A percentile compares a stretch with the other conserved stretches of the same genome.
phyloP scores from a whole-genome alignment of 805 yeast species.

The Cyberlindnera meyerae region DNA sequence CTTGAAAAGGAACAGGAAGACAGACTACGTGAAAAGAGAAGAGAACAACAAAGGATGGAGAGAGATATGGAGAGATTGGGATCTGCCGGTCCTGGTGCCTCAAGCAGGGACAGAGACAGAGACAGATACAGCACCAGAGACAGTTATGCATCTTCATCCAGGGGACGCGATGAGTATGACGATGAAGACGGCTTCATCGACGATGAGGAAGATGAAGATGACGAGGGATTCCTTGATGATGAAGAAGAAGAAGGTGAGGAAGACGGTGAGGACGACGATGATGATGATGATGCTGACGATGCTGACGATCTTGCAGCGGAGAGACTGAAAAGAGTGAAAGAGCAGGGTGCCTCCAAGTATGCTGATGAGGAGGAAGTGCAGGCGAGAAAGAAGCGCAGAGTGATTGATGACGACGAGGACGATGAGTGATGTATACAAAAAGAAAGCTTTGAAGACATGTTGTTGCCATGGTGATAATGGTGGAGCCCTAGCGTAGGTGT shows the following conservation, averaged over 20 bases:
- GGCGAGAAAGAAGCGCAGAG: conserved; percentile 40
- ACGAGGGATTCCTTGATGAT: conserved; percentile 42
- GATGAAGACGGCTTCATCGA: conserved; percentile 31
- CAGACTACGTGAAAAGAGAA: conserved; percentile 61
- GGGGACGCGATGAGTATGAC: conserved; percentile 35
- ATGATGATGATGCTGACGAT: conserved; percentile 39
- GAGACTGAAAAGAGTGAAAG: conserved; percentile 26
- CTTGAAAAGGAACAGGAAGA: conserved; percentile 65
- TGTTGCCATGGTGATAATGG: too few species aligned
- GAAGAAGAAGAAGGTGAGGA: conserved; percentile 39
- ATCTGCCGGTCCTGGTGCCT: conserved; percentile 33
- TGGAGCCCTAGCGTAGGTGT: too few species aligned
- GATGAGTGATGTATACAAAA: conserved; percentile 30
- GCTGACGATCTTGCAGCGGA: conserved; percentile 41
- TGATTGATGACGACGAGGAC: conserved; percentile 52
- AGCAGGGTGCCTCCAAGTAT: conserved; percentile 51
- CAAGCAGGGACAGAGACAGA: conserved; percentile 5
- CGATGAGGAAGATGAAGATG: conserved; percentile 52
- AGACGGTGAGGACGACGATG: conserved; percentile 28
- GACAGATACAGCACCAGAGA: conserved; percentile 19
- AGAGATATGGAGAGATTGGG: conserved; percentile 56
- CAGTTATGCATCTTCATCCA: conserved; percentile 18
- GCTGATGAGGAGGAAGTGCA: conserved; percentile 23
- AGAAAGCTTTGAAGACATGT: too few species aligned
- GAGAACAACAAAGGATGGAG: conserved; percentile 46